phyloP scores from a whole-genome alignment of 163 green algal species.

The Chlorella variabilis region DNA sequence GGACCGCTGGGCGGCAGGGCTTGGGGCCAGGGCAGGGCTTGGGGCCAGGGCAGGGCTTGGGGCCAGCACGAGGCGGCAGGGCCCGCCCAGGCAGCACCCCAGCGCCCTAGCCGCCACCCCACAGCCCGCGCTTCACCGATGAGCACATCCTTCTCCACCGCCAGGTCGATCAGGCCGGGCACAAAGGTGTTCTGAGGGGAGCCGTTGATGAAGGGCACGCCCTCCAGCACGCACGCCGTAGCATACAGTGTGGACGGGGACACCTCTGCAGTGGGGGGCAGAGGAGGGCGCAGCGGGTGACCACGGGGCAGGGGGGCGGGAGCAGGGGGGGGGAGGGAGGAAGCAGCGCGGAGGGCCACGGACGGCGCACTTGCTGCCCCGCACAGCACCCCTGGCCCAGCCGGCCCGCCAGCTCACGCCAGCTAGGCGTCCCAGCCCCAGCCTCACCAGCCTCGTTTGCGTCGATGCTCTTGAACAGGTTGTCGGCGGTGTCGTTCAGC shows the following conservation, averaged over 20 bases:
- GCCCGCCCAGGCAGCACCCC: no score
- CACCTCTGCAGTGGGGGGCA: conserved; percentile 71
- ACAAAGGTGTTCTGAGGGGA: conserved; percentile 99
- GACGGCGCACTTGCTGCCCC: not conserved
- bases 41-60: no score
- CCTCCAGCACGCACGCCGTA: conserved; percentile 92
- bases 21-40: no score
- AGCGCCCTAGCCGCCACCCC: no score
- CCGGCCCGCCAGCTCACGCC: not conserved
- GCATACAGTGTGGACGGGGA: conserved; percentile 97
- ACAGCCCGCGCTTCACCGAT: no score
- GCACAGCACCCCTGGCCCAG: not conserved
- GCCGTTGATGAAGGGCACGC: conserved; percentile 98
- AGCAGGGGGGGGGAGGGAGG: not conserved
- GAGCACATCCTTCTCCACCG: conserved; percentile 81
- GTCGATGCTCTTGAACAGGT: conserved; percentile 90
- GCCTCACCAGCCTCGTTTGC: conserved; percentile 68
- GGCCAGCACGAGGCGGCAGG: no score
- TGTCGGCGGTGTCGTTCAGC: conserved; percentile 97
- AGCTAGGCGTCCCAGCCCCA: no score
- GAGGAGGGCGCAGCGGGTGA: not conserved
- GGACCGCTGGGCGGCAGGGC: no score
- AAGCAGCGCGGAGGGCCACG: not conserved
- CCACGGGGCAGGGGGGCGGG: not conserved
- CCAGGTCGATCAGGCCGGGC: conserved; percentile 87